Conservation (phyloP, 2,329 filamentous ascomycete species). For the Xylaria sp. region DNA sequence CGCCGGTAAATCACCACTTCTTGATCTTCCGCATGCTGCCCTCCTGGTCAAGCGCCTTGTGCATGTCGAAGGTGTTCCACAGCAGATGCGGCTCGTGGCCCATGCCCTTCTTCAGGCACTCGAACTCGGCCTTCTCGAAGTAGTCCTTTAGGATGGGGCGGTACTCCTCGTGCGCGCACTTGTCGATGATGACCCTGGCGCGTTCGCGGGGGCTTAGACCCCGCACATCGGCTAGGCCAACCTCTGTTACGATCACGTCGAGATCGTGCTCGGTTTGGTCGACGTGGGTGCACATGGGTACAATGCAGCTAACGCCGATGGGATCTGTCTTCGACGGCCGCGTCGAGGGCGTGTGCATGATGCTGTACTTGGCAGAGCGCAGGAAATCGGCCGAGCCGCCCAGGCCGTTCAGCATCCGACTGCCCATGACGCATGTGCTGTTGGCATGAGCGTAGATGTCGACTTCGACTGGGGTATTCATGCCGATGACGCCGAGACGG, state of each 20-base stretch:
- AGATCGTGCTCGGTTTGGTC: constrained; percentile 95
- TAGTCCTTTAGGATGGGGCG: constrained; percentile 83
- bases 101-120: constrained; percentile 87
- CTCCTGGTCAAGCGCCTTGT: constrained; percentile 81
- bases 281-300: constrained; percentile 93
- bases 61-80: constrained; percentile 89
- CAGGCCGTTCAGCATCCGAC: constrained; percentile 80
- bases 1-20: constrained; percentile 59
- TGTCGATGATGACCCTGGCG: constrained; percentile 84
- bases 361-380: constrained; percentile 77
- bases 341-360: constrained; percentile 91
- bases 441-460: constrained; percentile 96
- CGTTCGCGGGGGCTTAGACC: constrained; percentile 83
- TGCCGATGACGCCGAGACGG: constrained; percentile 86
- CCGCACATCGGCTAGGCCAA: constrained; percentile 84
- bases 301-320: constrained; percentile 83
- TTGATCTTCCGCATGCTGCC: constrained; percentile 86
- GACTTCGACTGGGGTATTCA: constrained; percentile 95
- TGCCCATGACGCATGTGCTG: constrained; percentile 88
- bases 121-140: constrained; percentile 85
- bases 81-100: constrained; percentile 90
- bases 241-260: constrained; percentile 82
- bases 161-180: constrained; percentile 88
- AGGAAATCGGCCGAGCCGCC: constrained; percentile 80
- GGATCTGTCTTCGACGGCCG: constrained; percentile 85